Percentiles rank a stretch among this genome's conserved stretches.
These are phyloP conservation scores for Aulographum hederae DNA, from an alignment of 2,329 filamentous ascomycete species.

Conservation along the genomic window DNA sequence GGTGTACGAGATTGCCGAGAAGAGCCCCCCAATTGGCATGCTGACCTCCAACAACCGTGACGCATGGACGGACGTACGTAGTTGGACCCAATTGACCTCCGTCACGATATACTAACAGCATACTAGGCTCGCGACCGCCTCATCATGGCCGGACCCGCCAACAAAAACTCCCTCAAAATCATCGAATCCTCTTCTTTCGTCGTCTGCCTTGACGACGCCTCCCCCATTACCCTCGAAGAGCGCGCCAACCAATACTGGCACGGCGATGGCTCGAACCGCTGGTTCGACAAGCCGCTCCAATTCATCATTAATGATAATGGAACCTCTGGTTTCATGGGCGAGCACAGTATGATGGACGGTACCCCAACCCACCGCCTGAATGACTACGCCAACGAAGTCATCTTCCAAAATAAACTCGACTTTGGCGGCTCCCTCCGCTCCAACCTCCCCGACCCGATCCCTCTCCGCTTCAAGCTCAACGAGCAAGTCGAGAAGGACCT, in stretches of 20 bases:
- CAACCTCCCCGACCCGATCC: constrained; percentile 61
- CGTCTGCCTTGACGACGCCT: constrained; percentile 81
- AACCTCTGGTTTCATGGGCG: constrained; percentile 91
- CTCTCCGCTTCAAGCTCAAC: constrained; percentile 62
- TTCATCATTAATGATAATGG: constrained; percentile 98
- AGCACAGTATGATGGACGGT: constrained; percentile 99
- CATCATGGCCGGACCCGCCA: constrained; percentile 57
- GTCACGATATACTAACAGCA: too few relatives aligned
- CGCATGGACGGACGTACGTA: constrained; percentile 58
- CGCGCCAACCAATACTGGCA: constrained; percentile 96
- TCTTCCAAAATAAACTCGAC: constrained; percentile 88
- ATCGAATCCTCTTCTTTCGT: constrained; percentile 85
- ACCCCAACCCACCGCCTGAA: constrained; percentile 94
- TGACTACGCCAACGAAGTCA: constrained; percentile 80
- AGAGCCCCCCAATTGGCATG: constrained; percentile 56
- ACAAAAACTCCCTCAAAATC: constrained; percentile 57
- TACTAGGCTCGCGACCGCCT: constrained; percentile 49
- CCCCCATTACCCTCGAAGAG: constrained; percentile 86
- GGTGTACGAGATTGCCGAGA: constrained; percentile 63
- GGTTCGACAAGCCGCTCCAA: constrained; percentile 95
- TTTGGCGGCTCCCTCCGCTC: constrained; percentile 66
- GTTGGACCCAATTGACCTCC: constrained; percentile 3
- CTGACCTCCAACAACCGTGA: constrained; percentile 89
- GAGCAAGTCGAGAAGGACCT: constrained; percentile 61
- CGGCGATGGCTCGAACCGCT: constrained; percentile 85